Conservation (phyloP, 1,284 basidiomycete genomes). For the Moesziomyces antarcticus region DNA sequence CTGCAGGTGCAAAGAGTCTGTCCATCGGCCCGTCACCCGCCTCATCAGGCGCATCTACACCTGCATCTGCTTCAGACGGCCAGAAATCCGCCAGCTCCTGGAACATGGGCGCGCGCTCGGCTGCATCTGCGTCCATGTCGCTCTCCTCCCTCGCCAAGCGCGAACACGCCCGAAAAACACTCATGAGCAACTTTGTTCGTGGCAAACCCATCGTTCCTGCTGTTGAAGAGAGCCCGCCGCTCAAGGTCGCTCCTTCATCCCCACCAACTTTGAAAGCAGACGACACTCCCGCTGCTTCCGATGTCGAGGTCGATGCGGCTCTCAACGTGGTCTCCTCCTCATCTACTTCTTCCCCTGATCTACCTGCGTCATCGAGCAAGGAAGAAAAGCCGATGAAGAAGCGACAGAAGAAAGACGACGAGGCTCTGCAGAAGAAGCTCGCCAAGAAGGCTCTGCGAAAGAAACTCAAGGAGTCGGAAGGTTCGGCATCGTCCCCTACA, state of each 20-base stretch:
- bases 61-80: slow-evolving; percentile 9
- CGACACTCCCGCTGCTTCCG: slow-evolving; percentile 17
- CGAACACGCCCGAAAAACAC: slow-evolving; percentile 59
- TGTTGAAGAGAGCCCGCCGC: slow-evolving; percentile 2
- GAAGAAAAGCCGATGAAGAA: background rate
- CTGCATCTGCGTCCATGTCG: slow-evolving; percentile 37
- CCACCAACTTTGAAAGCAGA: background rate
- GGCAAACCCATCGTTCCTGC: slow-evolving; percentile 49
- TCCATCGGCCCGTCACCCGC: slow-evolving; percentile 30
- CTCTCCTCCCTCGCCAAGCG: slow-evolving; percentile 58
- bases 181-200: slow-evolving; percentile 64
- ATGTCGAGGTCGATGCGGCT: slow-evolving; percentile 15
- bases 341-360: background rate
- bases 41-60: slow-evolving; percentile 19
- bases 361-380: background rate
- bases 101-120: slow-evolving; percentile 35
- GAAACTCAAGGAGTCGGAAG: slow-evolving; percentile 11
- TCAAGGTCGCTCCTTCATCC: background rate
- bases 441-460: slow-evolving; percentile 30
- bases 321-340: slow-evolving; percentile 13
- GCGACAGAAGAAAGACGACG: slow-evolving; percentile 12
- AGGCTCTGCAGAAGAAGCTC: slow-evolving; percentile 23
- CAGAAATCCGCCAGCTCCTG: slow-evolving; percentile 8
- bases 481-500: background rate
- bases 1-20: slow-evolving; percentile 59